Percentiles rank a stretch among this genome's conserved stretches.
These are phyloP conservation scores for Hanseniaspora mollemarum DNA, from an alignment of 805 yeast genomes.

Conservation along the genomic window DNA sequence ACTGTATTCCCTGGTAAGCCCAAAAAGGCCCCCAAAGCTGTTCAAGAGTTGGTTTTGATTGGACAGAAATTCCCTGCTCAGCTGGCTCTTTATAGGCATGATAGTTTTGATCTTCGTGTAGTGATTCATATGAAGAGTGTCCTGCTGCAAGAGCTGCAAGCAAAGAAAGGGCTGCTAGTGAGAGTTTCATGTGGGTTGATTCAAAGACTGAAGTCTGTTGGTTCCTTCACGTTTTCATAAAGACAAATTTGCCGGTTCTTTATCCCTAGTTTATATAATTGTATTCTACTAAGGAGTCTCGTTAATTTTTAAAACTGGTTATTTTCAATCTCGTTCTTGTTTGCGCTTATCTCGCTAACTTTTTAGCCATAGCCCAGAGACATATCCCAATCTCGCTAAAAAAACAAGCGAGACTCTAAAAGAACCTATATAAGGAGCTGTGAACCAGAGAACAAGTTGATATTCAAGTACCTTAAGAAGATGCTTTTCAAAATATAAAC, in stretches of 20 bases:
- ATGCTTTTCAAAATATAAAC: too few relatives aligned
- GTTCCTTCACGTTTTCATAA: too few relatives aligned
- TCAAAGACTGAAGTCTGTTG: too few relatives aligned
- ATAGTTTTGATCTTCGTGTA: background rate
- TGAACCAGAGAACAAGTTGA: too few relatives aligned
- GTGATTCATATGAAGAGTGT: background rate
- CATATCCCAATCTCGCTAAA: too few relatives aligned
- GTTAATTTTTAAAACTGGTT: background rate
- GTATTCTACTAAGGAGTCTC: background rate
- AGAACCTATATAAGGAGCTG: too few relatives aligned
- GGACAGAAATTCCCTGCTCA: background rate
- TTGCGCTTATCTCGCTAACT: background rate
- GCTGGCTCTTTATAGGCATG: constrained; percentile 4
- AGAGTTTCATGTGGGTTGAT: background rate
- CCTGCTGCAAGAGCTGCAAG: background rate
- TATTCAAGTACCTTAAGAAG: too few relatives aligned
- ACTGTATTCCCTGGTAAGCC: constrained; percentile 57
- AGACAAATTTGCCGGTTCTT: too few relatives aligned
- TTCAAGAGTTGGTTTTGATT: constrained; percentile 33
- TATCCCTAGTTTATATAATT: too few relatives aligned
- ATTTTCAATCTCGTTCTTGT: too few relatives aligned
- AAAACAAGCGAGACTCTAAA: too few relatives aligned
- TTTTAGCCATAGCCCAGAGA: too few relatives aligned
- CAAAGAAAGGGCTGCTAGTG: background rate
- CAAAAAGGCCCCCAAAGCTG: constrained; percentile 63